Base-by-base conservation (phyloP, 179 eudicot species). In the Beta lomatogona region DNA sequence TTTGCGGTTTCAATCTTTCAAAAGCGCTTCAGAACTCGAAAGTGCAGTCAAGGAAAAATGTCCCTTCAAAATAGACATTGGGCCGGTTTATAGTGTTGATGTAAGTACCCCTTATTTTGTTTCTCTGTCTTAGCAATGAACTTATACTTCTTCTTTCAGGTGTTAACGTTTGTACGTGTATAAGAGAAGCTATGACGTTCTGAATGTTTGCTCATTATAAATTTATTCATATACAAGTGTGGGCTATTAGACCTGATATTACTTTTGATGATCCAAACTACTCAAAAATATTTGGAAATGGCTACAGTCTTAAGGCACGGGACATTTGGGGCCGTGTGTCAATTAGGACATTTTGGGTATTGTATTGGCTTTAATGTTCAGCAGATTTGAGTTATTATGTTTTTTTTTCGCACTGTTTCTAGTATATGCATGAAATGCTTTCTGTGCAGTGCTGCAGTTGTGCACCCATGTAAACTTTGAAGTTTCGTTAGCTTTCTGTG, bases 51-150 rank as follows among this genome's bases (percentile, higher is more conserved):
- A 92, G 86, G 93, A 92, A 70, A 90, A 96, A 82, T 91, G 91
- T 73, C 99, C 99, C 31, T 83, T 88, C 82, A 96, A 96, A 88
- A 94, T 96, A 16, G 99, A 96, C 84, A 94, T 96, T 78, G 99
- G 99, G 22, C 92, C 98, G 22, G 94, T 96, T 41, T 94, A 91
- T 76, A 96, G 90, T 80, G 95, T 94, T 58, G 95, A 94, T 83
- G 97, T 96, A 93, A 91, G 91, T 53, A 48, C 9, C 52, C 52
- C 52, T 48, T 71, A 36, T 0, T 50, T 50, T 50, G 9, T 0
- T 21, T 25, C 31, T 21, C 59, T 0, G 0, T 15, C 55, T 48
- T 48, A 48, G 52, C 9, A 48, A 0, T 48, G 52, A 48, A 48
- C 52, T 48, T 48, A 48, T 48, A 6, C 52, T 5, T 48, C 9